phyloP scores from a whole-genome alignment of 2,329 filamentous ascomycete species.

The Clathrospora elynae region DNA sequence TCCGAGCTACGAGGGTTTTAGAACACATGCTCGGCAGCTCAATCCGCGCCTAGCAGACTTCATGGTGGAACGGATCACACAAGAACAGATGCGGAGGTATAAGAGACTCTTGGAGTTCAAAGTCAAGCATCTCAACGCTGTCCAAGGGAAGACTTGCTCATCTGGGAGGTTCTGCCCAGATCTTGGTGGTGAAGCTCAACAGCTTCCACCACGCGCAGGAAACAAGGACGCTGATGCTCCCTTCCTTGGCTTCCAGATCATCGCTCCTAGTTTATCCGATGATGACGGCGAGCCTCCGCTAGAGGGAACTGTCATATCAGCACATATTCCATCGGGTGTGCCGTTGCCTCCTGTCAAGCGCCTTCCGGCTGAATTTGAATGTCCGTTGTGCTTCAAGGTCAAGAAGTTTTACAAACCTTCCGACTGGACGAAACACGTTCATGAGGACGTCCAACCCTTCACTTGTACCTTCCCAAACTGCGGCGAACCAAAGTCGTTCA shows the following conservation, averaged over 20 bases:
- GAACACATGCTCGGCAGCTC: slow-evolving; percentile 70
- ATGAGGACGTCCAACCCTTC: slow-evolving; percentile 91
- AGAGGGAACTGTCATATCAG: slow-evolving; percentile 71
- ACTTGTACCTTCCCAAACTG: slow-evolving; percentile 88
- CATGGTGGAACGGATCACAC: slow-evolving; percentile 79
- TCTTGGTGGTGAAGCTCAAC: slow-evolving; percentile 67
- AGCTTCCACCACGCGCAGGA: slow-evolving; percentile 65
- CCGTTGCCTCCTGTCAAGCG: slow-evolving; percentile 77
- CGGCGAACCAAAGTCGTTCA: slow-evolving; percentile 86
- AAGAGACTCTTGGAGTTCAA: slow-evolving; percentile 74
- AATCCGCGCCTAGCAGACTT: slow-evolving; percentile 73
- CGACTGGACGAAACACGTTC: slow-evolving; percentile 96
- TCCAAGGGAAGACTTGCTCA: slow-evolving; percentile 63
- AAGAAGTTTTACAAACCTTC: slow-evolving; percentile 90
- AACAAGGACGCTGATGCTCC: slow-evolving; percentile 64
- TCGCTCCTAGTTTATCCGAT: slow-evolving; percentile 62
- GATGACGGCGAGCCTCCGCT: slow-evolving; percentile 68
- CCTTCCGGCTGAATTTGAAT: slow-evolving; percentile 88
- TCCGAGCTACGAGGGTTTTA: slow-evolving; percentile 77
- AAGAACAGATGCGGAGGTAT: slow-evolving; percentile 79
- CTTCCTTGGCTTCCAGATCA: slow-evolving; percentile 60
- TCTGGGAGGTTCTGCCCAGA: slow-evolving; percentile 68
- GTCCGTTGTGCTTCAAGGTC: slow-evolving; percentile 80
- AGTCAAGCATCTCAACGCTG: slow-evolving; percentile 69
- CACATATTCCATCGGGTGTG: slow-evolving; percentile 80